Evolutionary conservation across 805 yeast genomes (phyloP), one percentile per base, ranked within the genome.

Genomic region (Candida boidinii): DNA sequence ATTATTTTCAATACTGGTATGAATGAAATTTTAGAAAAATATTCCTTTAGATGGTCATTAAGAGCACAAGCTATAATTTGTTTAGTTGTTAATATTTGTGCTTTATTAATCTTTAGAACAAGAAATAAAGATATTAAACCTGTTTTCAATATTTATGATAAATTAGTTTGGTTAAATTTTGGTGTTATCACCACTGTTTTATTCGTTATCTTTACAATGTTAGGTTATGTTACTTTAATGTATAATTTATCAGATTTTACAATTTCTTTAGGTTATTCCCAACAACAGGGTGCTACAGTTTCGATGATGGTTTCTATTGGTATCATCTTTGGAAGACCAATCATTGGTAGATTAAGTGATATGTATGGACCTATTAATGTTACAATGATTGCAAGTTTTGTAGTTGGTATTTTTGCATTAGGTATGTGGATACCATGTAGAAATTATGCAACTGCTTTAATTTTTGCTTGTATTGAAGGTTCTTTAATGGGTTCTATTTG

Each of bases 271-370:
- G 86, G 86, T 0, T 77, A 75, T 43, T 39, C 66, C 4, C 56
- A 68, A 2, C 44, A 58, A 15, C 73, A 77, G 38, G 80, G 80
- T 2, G 67, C 82, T 1, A 55, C 69, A 16, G 78, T 73, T 4
- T 54, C 78, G 1, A 76, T 81, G 13, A 69, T 75, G 78, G 60
- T 73, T 8, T 69, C 75, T 29, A 66, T 73, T 8, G 84, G 83
- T 1, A 66, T 68, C 4, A 53, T 68, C 9, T 37, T 65, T 26
- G 79, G 79, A 3, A 58, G 85, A 43, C 84, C 86, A 2, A 5
- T 50, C 0, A 61, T 69, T 12, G 85, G 86, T 2, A 45, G 51
- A 15, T 17, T 73, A 3, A 57, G 73, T 3, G 84, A 78, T 45
- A 29, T 37, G 7, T 55, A 51, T 36, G 86, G 85, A 0, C 59